Evolutionary conservation across 345 rosid species (phyloP).

Genomic region (Linum tenue): DNA sequence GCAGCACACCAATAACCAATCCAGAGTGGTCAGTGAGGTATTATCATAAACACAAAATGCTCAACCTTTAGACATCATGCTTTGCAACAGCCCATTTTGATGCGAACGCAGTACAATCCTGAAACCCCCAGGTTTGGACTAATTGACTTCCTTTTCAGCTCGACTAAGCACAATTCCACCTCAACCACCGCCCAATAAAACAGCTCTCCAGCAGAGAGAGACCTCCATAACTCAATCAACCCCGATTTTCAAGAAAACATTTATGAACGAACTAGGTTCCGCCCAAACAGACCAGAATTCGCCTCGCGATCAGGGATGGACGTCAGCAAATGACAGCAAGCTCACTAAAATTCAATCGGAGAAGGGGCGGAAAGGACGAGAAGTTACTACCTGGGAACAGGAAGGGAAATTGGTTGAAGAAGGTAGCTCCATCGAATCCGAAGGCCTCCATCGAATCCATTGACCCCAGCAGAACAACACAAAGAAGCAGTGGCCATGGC

Average conservation of each 20-base stretch:
- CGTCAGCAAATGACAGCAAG: not conserved
- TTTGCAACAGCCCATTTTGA: not conserved
- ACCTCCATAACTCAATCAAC: constrained; percentile 1
- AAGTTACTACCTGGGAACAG: constrained; percentile 32
- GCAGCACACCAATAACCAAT: not conserved
- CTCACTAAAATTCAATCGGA: constrained; percentile 6
- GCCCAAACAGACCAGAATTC: constrained; percentile 1
- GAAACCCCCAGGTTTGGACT: not conserved
- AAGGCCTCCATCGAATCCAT: constrained; percentile 42
- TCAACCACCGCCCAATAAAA: not conserved
- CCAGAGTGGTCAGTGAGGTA: constrained; percentile 13
- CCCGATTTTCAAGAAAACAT: not conserved
- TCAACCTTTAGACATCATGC: not conserved
- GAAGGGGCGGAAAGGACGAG: not conserved
- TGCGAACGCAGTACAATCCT: not conserved
- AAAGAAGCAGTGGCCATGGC: constrained; percentile 47
- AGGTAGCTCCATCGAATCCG: constrained; percentile 28
- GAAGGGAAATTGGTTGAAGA: constrained; percentile 30
- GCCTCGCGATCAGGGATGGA: not conserved
- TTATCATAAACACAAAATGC: constrained; percentile 17
- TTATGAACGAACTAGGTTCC: constrained; percentile 6
- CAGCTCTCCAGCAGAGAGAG: not conserved
- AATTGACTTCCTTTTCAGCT: not conserved
- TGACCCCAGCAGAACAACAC: constrained; percentile 51
- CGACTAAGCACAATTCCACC: not conserved